Evolutionary conservation across 1,139 yeast genomes (phyloP).

Genomic region (Candida tetrigidarum): DNA sequence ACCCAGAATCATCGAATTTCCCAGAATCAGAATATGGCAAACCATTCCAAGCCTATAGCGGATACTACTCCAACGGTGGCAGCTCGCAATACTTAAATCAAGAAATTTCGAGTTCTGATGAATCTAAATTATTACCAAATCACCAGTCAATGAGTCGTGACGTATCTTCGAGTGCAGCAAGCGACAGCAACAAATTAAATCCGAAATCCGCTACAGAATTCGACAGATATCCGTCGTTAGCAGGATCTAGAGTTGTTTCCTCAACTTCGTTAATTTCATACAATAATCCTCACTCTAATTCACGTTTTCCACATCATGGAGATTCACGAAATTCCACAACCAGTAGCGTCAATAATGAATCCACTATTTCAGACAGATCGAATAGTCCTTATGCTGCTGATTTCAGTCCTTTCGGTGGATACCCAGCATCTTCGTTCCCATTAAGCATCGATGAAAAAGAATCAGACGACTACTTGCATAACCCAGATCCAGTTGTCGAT

Average conservation of each 20-base stretch:
- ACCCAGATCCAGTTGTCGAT: slow-evolving; percentile 91
- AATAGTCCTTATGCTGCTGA: slow-evolving; percentile 21
- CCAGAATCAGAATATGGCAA: slow-evolving; percentile 29
- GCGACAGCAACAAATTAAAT: slow-evolving; percentile 16
- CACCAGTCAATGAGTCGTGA: slow-evolving; percentile 2
- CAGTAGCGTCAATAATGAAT: slow-evolving; percentile 27
- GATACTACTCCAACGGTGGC: slow-evolving; percentile 48
- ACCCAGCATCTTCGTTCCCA: slow-evolving; percentile 90
- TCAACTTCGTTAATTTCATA: slow-evolving; percentile 43
- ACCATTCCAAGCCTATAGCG: slow-evolving; percentile 48
- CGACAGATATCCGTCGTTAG: slow-evolving; percentile 60
- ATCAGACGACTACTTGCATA: slow-evolving; percentile 89
- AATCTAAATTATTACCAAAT: slow-evolving; percentile 14
- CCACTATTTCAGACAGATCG: slow-evolving; percentile 12
- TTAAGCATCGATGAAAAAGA: slow-evolving; percentile 87
- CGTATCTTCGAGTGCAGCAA: slow-evolving; percentile 19
- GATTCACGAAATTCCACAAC: slow-evolving; percentile 18
- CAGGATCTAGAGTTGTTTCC: slow-evolving; percentile 52
- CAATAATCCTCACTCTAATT: slow-evolving; percentile 11
- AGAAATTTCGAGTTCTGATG: slow-evolving; percentile 31
- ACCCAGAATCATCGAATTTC: not conserved
- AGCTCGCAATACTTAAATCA: slow-evolving; percentile 41
- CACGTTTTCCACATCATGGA: slow-evolving; percentile 3
- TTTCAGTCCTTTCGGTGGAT: slow-evolving; percentile 91
- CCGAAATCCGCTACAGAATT: slow-evolving; percentile 51